Percentiles rank a stretch among this genome's conserved stretches.
phyloP scores from a whole-genome alignment of 2,329 filamentous ascomycete genomes.

The Trichocomaceae sp. region DNA sequence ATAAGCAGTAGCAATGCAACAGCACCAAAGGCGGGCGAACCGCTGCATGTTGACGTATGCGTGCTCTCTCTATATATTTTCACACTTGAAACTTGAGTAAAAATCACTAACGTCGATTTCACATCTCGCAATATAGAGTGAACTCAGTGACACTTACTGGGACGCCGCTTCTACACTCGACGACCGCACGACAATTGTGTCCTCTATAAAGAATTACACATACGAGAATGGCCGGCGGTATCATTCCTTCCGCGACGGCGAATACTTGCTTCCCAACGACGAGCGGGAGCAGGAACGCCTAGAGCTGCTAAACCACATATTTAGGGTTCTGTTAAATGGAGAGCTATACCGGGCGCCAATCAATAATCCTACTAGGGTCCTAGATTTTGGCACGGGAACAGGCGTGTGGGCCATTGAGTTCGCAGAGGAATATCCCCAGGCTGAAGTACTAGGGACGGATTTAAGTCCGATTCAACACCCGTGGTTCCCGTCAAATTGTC shows the following conservation, averaged over 20 bases:
- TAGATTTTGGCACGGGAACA: slow-evolving; percentile 48
- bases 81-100: not conserved
- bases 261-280: slow-evolving; percentile 29
- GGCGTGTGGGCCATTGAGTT: slow-evolving; percentile 26
- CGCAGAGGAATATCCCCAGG: slow-evolving; percentile 21
- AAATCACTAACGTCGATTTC: not conserved
- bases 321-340: slow-evolving; percentile 18
- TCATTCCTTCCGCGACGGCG: slow-evolving; percentile 25
- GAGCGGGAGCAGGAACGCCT: slow-evolving; percentile 29
- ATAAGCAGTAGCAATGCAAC: not conserved
- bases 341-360: slow-evolving; percentile 27
- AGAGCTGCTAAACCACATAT: slow-evolving; percentile 27
- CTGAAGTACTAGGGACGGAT: slow-evolving; percentile 18
- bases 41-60: slow-evolving; percentile 7
- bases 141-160: not conserved
- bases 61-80: not conserved
- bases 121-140: not conserved
- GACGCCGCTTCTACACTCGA: slow-evolving; percentile 8
- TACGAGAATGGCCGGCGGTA: slow-evolving; percentile 28
- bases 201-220: slow-evolving; percentile 16
- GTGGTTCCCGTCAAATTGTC: slow-evolving; percentile 39
- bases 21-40: not conserved
- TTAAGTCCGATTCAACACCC: slow-evolving; percentile 12
- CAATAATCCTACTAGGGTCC: slow-evolving; percentile 16
- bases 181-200: slow-evolving; percentile 13